Percentiles rank a stretch among this genome's conserved stretches.
Evolutionary conservation across 2,329 filamentous ascomycete species (phyloP).

Genomic region (Emmonsiellopsis sp.): DNA sequence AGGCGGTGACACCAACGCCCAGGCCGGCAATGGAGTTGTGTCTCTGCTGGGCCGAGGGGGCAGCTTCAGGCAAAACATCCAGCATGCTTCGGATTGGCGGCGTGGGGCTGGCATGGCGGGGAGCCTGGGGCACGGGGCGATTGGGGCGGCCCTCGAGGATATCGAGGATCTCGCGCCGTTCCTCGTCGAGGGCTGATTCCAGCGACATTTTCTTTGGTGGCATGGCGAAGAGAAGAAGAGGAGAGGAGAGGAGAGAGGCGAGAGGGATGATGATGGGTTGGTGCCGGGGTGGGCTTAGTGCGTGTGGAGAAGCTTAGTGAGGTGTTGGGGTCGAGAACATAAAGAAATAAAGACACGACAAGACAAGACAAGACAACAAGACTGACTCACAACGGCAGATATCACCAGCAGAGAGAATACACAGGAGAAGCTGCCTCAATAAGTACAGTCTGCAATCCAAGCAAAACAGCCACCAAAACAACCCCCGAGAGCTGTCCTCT

Average conservation of each 20-base stretch:
- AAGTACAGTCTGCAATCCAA: too few relatives aligned
- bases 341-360: too few relatives aligned
- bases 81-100: slow-evolving; percentile 64
- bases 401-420: too few relatives aligned
- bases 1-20: slow-evolving; percentile 23
- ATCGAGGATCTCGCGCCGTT: slow-evolving; percentile 63
- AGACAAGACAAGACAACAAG: too few relatives aligned
- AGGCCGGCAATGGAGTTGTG: slow-evolving; percentile 33
- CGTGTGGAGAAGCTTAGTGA: too few relatives aligned
- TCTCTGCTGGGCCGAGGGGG: slow-evolving; percentile 12
- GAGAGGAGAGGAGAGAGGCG: not conserved
- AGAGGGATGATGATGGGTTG: not conserved
- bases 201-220: slow-evolving; percentile 53
- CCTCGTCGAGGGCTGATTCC: slow-evolving; percentile 67
- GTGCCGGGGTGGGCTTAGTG: too few relatives aligned
- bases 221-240: slow-evolving; percentile 5
- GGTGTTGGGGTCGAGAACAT: too few relatives aligned
- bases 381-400: too few relatives aligned
- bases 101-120: slow-evolving; percentile 49
- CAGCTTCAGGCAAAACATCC: slow-evolving; percentile 44
- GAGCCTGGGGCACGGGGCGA: slow-evolving; percentile 33
- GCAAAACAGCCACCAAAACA: too few relatives aligned
- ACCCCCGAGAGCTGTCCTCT: too few relatives aligned
- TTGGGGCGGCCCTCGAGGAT: slow-evolving; percentile 48
- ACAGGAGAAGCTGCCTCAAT: too few relatives aligned